Percentiles rank a stretch among this genome's conserved stretches.
Conservation (phyloP, 768 basidiomycete genomes). For the Pholiota molesta region DNA sequence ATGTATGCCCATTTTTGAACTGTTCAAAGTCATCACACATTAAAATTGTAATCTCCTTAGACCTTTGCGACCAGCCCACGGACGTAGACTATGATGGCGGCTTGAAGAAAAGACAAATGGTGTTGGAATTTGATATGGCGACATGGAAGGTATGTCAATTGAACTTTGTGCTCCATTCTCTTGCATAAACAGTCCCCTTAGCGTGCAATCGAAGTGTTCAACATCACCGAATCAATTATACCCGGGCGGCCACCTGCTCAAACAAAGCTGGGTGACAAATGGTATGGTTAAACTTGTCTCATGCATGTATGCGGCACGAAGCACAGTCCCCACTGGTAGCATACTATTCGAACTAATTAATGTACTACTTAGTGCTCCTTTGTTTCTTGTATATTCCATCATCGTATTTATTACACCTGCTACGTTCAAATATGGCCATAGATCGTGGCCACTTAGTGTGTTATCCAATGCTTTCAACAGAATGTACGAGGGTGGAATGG, state of each 20-base stretch:
- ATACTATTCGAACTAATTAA: neutral
- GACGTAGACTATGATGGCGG: constrained; percentile 66
- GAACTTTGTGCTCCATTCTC: neutral
- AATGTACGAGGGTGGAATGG: constrained; percentile 52
- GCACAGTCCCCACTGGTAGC: neutral
- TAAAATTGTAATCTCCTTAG: constrained; percentile 41
- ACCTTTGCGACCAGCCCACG: constrained; percentile 61
- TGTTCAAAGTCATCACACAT: neutral
- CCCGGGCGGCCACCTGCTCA: constrained; percentile 69
- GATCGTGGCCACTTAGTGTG: no score
- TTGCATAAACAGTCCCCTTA: constrained; percentile 28
- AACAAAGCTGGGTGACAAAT: constrained; percentile 63
- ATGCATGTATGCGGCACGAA: neutral
- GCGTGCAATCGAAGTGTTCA: constrained; percentile 87
- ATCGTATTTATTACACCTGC: neutral
- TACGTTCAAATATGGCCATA: neutral
- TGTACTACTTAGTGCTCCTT: neutral
- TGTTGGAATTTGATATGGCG: constrained; percentile 89
- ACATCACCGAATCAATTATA: constrained; percentile 76
- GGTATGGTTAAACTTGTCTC: constrained; percentile 60
- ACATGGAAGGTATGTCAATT: constrained; percentile 76
- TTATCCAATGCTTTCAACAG: constrained; percentile 33
- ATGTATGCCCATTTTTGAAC: constrained; percentile 47
- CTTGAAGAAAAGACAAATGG: constrained; percentile 78
- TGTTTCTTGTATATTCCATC: constrained; percentile 4